These are phyloP conservation scores for Hypoxylon sp. DNA, from an alignment of 2,329 filamentous ascomycete genomes.

Conservation along the genomic window DNA sequence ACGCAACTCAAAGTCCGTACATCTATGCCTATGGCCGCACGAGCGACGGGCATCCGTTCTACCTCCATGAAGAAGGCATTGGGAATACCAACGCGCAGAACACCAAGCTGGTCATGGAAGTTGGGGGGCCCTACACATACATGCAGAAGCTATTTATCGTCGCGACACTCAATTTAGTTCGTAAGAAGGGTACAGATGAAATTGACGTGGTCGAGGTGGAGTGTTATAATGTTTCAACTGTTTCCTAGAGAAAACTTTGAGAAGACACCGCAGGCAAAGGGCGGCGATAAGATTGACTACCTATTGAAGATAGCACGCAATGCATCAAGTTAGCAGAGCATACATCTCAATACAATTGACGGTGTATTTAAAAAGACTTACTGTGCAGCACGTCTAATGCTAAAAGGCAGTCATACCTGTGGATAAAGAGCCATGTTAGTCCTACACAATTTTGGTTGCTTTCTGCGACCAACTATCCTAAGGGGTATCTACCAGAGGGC, in stretches of 20 bases:
- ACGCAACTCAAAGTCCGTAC: conserved; percentile 2
- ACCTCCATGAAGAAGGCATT: conserved; percentile 10
- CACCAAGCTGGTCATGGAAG: conserved; percentile 7
- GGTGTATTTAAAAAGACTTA: no score
- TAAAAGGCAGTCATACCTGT: no score
- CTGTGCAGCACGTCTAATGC: no score
- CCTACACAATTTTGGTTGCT: no score
- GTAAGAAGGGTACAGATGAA: no score
- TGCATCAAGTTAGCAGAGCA: no score
- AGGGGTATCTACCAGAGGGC: no score
- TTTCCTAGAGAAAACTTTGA: background rate
- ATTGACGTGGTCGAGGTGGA: conserved; percentile 6
- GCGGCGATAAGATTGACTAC: background rate
- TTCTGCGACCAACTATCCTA: no score
- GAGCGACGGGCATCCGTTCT: conserved; percentile 3
- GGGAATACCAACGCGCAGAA: conserved; percentile 1
- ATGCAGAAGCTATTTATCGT: conserved; percentile 5
- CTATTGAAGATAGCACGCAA: background rate
- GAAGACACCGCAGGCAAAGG: no score
- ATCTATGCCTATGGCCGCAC: conserved; percentile 12
- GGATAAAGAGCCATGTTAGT: no score
- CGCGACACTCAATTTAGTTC: no score
- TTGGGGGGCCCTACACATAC: conserved; percentile 2
- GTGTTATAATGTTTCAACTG: conserved; percentile 6
- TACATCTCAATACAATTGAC: no score